A percentile compares a stretch with the other conserved stretches of the same genome.
phyloP scores from a whole-genome alignment of 805 yeast genomes.

The Middelhovenomyces tepae region DNA sequence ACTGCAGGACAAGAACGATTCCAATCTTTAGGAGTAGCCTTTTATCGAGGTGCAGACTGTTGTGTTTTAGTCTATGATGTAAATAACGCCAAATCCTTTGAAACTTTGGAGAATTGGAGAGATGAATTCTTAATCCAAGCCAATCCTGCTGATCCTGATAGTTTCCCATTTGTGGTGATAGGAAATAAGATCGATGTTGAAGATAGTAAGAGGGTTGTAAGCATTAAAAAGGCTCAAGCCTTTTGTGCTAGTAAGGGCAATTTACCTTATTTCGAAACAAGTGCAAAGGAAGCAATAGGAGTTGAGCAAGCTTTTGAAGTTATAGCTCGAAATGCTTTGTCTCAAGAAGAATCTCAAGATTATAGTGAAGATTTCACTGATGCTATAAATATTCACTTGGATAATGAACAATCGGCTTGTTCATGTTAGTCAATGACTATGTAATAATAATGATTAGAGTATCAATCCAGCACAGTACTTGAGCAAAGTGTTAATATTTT shows the following conservation, averaged over 20 bases:
- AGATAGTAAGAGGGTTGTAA: conserved; percentile 72
- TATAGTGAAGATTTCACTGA: conserved; percentile 91
- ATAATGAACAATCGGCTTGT: conserved; percentile 69
- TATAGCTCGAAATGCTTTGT: conserved; percentile 89
- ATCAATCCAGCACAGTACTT: too few relatives aligned
- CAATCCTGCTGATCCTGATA: conserved; percentile 86
- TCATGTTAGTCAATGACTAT: conserved; percentile 44
- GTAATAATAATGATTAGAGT: too few relatives aligned
- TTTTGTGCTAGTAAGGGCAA: conserved; percentile 61
- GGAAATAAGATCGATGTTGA: conserved; percentile 96
- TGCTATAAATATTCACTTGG: conserved; percentile 90
- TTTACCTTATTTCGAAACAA: conserved; percentile 90
- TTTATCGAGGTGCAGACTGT: conserved; percentile 96
- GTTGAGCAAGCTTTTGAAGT: conserved; percentile 95
- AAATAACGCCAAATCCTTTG: conserved; percentile 88
- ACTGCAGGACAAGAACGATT: conserved; percentile 98
- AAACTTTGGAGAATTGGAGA: conserved; percentile 82
- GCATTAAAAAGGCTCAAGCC: conserved; percentile 51
- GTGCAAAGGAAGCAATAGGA: conserved; percentile 93
- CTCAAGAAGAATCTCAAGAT: conserved; percentile 88
- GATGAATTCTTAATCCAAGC: conserved; percentile 94
- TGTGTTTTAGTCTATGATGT: conserved; percentile 95
- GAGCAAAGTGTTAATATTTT: too few relatives aligned
- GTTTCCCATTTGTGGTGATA: conserved; percentile 89
- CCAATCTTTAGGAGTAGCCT: conserved; percentile 94